Base-by-base conservation (phyloP, 2,329 filamentous ascomycete genomes). In the Sporothrix humicola region DNA sequence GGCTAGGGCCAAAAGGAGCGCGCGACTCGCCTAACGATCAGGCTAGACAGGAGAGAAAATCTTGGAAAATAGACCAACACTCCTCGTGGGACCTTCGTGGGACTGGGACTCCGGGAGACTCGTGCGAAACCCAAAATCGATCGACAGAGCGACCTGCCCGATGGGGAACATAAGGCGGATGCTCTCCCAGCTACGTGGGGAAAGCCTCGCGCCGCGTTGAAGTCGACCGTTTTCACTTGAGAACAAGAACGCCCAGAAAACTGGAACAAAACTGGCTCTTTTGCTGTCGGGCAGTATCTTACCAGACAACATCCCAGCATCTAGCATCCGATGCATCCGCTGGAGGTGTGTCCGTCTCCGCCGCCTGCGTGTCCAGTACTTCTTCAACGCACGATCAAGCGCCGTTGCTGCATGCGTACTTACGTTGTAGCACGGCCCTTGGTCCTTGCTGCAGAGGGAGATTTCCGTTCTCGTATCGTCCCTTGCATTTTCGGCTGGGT, bases 111-210 rank as follows among this genome's bases (percentile, higher is more conserved):
- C 31, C 31, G 31, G 31, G 31, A 37, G 59, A 66, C 37, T 26
- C 17, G 58, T 59, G 20, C 20, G 23, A n/a, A 52, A 52, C 4
- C 15, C 23, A 20, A 17, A 50, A 17, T 4, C 13, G 69, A 71
- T 71, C 56, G 56, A 50, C 69, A 71, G 56, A 56, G 56, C 56
- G 44, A 63, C 8, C 56, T 63, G 46, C 69, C 26, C 7, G 23
- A 42, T 50, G 46, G 26, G 44, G 69, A n/a, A 15, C 52, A 68
- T 20, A 69, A 54, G 66, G 48, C 9, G n/a, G 61, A 66, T 37
- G 31, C 31, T 6, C 7, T 37, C 31, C 4, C 59, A 46, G 59
- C 44, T 44, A 2, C 31, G 56, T 58, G 56, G 56, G 23, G 56
- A 31, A 58, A 31, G 56, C 56, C 56, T 63, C 31, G 15, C 59